These are phyloP conservation scores for Arthrobotrys entomopaga DNA, from an alignment of 2,329 filamentous ascomycete species.

Conservation along the genomic window DNA sequence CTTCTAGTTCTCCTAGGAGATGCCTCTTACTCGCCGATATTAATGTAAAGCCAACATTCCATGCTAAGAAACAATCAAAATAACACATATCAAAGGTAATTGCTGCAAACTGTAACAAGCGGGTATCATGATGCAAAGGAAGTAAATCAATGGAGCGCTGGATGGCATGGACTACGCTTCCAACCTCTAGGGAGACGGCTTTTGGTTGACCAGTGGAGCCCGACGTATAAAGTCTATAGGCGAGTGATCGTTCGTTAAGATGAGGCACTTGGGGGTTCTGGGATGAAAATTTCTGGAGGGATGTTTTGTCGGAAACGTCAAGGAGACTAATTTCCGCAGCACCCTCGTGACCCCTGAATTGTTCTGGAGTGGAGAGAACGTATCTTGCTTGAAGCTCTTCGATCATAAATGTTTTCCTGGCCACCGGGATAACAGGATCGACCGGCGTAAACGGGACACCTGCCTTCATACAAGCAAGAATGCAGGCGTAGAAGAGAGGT, in stretches of 20 bases:
- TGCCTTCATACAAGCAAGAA: constrained; percentile 59
- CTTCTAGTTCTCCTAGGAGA: constrained; percentile 62
- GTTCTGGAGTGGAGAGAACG: constrained; percentile 47
- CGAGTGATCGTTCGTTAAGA: constrained; percentile 60
- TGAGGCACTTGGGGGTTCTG: constrained; percentile 59
- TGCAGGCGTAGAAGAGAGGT: constrained; percentile 58
- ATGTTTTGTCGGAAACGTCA: constrained; percentile 51
- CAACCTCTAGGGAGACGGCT: constrained; percentile 64
- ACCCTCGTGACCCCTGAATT: constrained; percentile 38
- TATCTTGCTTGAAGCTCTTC: constrained; percentile 57
- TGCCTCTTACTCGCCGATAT: constrained; percentile 62
- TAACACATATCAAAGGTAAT: constrained; percentile 64
- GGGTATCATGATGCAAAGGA: constrained; percentile 62
- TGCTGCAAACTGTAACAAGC: constrained; percentile 64
- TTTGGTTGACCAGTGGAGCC: constrained; percentile 64
- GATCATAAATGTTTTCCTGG: constrained; percentile 58
- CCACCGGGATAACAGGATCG: constrained; percentile 57
- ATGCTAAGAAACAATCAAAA: constrained; percentile 65
- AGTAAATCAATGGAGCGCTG: constrained; percentile 61
- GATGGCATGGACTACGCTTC: constrained; percentile 63
- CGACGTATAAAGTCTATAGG: constrained; percentile 64
- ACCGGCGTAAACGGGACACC: constrained; percentile 59
- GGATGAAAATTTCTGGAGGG: constrained; percentile 32
- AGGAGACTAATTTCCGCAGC: constrained; percentile 29
- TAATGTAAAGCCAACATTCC: constrained; percentile 64